Conservation (phyloP, 176 grass and related monocot species). For the Aegilops bicornis region DNA sequence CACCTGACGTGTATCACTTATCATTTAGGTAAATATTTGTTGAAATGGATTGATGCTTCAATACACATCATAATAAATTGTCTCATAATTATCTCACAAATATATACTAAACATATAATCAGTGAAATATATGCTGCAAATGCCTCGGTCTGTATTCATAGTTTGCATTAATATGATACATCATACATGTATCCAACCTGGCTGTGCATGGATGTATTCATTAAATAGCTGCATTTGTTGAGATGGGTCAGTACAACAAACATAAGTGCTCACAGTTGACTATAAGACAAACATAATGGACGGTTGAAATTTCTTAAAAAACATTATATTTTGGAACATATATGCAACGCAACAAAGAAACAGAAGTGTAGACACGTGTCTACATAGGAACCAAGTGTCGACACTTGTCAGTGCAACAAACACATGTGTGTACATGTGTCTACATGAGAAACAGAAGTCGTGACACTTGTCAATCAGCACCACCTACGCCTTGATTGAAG, state of each 20-base stretch:
- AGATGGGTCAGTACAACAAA: neutral
- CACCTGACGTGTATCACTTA: too few species aligned
- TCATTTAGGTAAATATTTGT: neutral
- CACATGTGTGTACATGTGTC: neutral
- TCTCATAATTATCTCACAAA: neutral
- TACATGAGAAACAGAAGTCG: neutral
- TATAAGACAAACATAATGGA: neutral
- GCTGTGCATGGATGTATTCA: neutral
- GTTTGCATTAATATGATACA: neutral
- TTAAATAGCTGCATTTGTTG: neutral
- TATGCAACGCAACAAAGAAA: neutral
- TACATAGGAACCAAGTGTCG: neutral
- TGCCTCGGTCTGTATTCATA: neutral
- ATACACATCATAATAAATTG: neutral
- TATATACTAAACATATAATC: neutral
- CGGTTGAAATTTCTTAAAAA: neutral
- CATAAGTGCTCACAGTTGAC: neutral
- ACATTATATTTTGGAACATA: neutral
- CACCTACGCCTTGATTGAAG: neutral
- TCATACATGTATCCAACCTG: neutral
- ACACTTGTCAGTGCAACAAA: neutral
- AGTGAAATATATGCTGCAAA: neutral
- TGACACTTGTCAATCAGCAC: neutral
- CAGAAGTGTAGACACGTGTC: neutral
- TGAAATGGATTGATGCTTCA: neutral